These are phyloP conservation scores for Cytospora schulzeri DNA, from an alignment of 2,329 filamentous ascomycete genomes.

Conservation along the genomic window DNA sequence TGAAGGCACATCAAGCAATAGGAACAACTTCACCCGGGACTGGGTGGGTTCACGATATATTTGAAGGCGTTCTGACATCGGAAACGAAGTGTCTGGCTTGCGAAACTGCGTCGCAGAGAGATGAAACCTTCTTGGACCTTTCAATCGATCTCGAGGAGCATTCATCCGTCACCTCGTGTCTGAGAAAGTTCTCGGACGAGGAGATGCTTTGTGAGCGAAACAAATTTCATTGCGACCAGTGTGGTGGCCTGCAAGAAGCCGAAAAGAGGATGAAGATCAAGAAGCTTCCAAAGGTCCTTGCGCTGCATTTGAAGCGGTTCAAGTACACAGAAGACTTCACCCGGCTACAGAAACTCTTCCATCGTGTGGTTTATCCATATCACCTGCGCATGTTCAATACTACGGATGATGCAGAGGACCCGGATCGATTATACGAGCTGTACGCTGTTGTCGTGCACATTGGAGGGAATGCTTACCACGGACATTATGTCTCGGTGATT, in stretches of 20 bases:
- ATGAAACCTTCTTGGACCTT: constrained; percentile 93
- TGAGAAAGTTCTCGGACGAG: constrained; percentile 94
- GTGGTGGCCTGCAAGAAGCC: constrained; percentile 92
- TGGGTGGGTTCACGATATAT: constrained; percentile 95
- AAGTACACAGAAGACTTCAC: constrained; percentile 98
- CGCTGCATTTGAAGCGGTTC: constrained; percentile 93
- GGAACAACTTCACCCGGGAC: constrained; percentile 63
- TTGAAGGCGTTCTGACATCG: constrained; percentile 91
- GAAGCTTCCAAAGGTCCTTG: constrained; percentile 84
- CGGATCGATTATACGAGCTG: constrained; percentile 90
- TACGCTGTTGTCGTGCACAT: constrained; percentile 98
- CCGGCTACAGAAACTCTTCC: constrained; percentile 91
- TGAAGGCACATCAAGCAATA: constrained; percentile 35
- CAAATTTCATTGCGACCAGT: constrained; percentile 98
- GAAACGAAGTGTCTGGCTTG: constrained; percentile 97
- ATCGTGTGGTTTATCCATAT: constrained; percentile 95
- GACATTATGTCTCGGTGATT: constrained; percentile 96
- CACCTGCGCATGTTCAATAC: constrained; percentile 97
- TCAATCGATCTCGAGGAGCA: constrained; percentile 96
- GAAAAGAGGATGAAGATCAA: constrained; percentile 99
- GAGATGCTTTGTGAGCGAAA: constrained; percentile 98
- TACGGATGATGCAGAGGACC: constrained; percentile 90
- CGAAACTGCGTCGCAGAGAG: constrained; percentile 90
- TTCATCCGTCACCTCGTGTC: constrained; percentile 91
- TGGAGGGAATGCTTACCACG: constrained; percentile 93